Percentiles rank a stretch among this genome's conserved stretches.
Evolutionary conservation across 805 yeast genomes (phyloP).

Genomic region (Saccharomyces kudriavzevii): DNA sequence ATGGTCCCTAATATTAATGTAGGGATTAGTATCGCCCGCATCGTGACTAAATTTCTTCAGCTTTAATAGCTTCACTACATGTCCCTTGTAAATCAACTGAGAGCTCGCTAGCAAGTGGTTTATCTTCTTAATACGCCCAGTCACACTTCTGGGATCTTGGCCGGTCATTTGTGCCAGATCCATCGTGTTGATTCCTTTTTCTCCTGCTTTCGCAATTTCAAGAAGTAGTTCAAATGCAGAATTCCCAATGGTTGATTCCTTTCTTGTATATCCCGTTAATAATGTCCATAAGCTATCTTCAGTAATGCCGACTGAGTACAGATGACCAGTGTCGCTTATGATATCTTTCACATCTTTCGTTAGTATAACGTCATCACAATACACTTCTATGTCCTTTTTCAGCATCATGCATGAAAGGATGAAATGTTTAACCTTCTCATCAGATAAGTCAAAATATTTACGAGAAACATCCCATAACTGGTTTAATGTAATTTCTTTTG

Average conservation of each 20-base stretch:
- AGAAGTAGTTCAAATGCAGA: slow-evolving; percentile 47
- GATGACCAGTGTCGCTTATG: neutral
- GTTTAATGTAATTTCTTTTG: slow-evolving; percentile 10
- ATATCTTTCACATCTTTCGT: neutral
- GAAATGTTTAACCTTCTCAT: slow-evolving; percentile 9
- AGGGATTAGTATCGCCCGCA: slow-evolving; percentile 14
- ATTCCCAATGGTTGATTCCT: slow-evolving; percentile 47
- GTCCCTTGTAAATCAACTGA: slow-evolving; percentile 36
- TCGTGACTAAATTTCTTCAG: slow-evolving; percentile 38
- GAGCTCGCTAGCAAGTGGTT: slow-evolving; percentile 41
- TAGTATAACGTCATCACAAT: neutral
- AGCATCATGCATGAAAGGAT: slow-evolving; percentile 9
- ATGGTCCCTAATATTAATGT: slow-evolving; percentile 23
- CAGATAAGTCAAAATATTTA: slow-evolving; percentile 5
- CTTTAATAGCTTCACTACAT: slow-evolving; percentile 46
- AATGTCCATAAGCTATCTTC: slow-evolving; percentile 51
- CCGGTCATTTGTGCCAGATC: slow-evolving; percentile 48
- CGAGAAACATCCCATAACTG: slow-evolving; percentile 8
- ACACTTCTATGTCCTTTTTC: neutral
- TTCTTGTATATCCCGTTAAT: slow-evolving; percentile 48
- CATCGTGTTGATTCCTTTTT: slow-evolving; percentile 50
- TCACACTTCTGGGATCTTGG: slow-evolving; percentile 66
- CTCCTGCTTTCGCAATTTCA: slow-evolving; percentile 51
- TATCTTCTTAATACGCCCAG: slow-evolving; percentile 51
- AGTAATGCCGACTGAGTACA: slow-evolving; percentile 33